These are phyloP conservation scores for Cylindrodendrum hubeiense DNA, from an alignment of 2,329 filamentous ascomycete genomes.

Conservation along the genomic window DNA sequence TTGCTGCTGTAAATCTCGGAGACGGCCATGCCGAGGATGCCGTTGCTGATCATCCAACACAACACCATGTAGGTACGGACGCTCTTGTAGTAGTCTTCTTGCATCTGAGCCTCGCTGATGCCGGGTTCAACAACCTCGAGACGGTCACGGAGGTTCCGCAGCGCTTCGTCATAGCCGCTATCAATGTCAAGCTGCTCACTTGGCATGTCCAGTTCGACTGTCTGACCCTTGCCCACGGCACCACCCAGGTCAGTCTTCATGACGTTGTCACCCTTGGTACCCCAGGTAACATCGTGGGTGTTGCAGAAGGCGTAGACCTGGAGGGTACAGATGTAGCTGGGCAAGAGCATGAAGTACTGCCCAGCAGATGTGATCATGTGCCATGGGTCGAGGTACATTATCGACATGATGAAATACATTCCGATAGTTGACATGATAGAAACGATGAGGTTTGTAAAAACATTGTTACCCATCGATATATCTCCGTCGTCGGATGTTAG, in stretches of 20 bases:
- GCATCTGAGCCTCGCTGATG: conserved; percentile 82
- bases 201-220: conserved; percentile 97
- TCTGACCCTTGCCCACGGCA: conserved; percentile 81
- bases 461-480: conserved; percentile 80
- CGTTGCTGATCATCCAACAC: conserved; percentile 93
- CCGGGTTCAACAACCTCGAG: conserved; percentile 79
- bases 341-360: conserved; percentile 94
- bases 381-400: conserved; percentile 98
- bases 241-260: conserved; percentile 92
- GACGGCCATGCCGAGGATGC: conserved; percentile 92
- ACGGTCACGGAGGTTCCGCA: conserved; percentile 94
- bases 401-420: conserved; percentile 95
- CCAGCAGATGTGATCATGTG: conserved; percentile 95
- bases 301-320: conserved; percentile 94
- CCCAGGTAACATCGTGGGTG: conserved; percentile 47
- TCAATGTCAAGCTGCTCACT: conserved; percentile 98
- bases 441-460: conserved; percentile 95
- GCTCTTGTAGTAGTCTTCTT: conserved; percentile 98
- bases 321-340: conserved; percentile 94
- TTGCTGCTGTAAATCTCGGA: conserved; percentile 84
- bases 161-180: conserved; percentile 94
- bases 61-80: conserved; percentile 99
- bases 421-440: conserved; percentile 90
- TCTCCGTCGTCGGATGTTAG: conserved; percentile 64
- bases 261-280: conserved; percentile 96